Evolutionary conservation across 768 basidiomycete species (phyloP).

Genomic region (Macrocybe gigantea): DNA sequence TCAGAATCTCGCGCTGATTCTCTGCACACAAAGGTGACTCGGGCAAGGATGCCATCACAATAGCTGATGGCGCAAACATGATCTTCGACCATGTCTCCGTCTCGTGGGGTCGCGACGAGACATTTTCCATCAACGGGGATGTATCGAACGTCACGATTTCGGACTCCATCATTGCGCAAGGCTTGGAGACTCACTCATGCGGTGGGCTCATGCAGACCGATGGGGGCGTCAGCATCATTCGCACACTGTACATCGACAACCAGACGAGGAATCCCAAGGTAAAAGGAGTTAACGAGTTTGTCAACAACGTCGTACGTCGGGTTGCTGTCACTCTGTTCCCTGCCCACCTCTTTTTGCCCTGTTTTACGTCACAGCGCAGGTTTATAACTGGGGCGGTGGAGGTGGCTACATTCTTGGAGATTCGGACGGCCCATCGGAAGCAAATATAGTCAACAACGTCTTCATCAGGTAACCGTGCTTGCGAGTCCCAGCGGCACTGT

Average conservation of each 20-base stretch:
- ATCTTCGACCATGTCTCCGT: slow-evolving; percentile 30
- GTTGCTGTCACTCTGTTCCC: background rate
- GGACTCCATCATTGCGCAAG: slow-evolving; percentile 31
- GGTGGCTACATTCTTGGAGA: slow-evolving; percentile 31
- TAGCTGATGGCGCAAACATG: slow-evolving; percentile 28
- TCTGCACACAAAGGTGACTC: slow-evolving; percentile 16
- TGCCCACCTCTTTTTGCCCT: background rate
- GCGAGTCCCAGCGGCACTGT: no score
- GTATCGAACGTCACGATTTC: slow-evolving; percentile 30
- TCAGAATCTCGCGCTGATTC: background rate
- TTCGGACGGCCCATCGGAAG: slow-evolving; percentile 24
- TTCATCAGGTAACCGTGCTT: slow-evolving; percentile 21
- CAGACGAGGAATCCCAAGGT: slow-evolving; percentile 31
- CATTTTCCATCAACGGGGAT: slow-evolving; percentile 29
- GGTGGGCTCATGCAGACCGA: slow-evolving; percentile 30
- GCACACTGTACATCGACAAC: slow-evolving; percentile 30
- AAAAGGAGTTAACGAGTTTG: slow-evolving; percentile 30
- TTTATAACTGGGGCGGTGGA: slow-evolving; percentile 28
- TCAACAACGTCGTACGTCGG: slow-evolving; percentile 27
- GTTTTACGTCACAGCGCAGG: slow-evolving; percentile 7
- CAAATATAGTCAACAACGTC: slow-evolving; percentile 28
- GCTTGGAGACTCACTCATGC: slow-evolving; percentile 28
- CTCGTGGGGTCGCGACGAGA: slow-evolving; percentile 29
- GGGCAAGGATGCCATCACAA: slow-evolving; percentile 28
- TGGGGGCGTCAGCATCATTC: slow-evolving; percentile 29